phyloP scores from a whole-genome alignment of 108 stramenopile species.

The Cyclotella sp. region DNA sequence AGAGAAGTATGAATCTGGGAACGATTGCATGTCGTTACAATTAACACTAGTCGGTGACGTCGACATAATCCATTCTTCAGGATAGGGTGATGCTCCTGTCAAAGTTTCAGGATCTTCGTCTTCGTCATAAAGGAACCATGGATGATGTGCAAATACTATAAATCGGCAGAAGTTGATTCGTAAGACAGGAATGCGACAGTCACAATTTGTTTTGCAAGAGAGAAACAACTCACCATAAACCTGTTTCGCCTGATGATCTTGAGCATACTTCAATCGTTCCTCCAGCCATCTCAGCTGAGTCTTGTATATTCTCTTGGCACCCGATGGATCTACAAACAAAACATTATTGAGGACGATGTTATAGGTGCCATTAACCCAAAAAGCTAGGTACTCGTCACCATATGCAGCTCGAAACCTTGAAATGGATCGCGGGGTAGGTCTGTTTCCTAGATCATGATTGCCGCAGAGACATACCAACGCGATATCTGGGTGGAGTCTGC shows the following conservation, averaged over 20 bases:
- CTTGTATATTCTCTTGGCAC: slow-evolving; percentile 54
- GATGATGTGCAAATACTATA: slow-evolving; percentile 71
- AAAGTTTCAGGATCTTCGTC: slow-evolving; percentile 57
- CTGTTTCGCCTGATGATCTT: slow-evolving; percentile 44
- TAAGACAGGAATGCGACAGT: no score
- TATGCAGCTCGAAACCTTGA: slow-evolving; percentile 60
- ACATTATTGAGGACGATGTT: slow-evolving; percentile 75
- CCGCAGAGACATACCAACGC: slow-evolving; percentile 85
- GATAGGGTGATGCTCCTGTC: slow-evolving; percentile 41
- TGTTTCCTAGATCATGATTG: slow-evolving; percentile 85
- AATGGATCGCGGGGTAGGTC: slow-evolving; percentile 67
- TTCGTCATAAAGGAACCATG: slow-evolving; percentile 77
- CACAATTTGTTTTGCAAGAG: not conserved
- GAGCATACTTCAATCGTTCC: slow-evolving; percentile 58
- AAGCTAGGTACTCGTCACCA: slow-evolving; percentile 79
- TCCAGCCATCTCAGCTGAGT: slow-evolving; percentile 71
- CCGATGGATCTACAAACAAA: slow-evolving; percentile 55
- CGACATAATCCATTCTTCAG: slow-evolving; percentile 39
- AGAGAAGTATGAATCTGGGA: slow-evolving; percentile 65
- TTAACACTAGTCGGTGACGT: slow-evolving; percentile 13
- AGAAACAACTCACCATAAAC: slow-evolving; percentile 45
- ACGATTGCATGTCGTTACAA: not conserved
- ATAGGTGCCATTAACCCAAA: slow-evolving; percentile 73
- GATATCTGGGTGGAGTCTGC: slow-evolving; percentile 67
- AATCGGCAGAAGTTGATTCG: not conserved